Conservation (phyloP, 768 basidiomycete genomes). For the Naganishia randhawae region DNA sequence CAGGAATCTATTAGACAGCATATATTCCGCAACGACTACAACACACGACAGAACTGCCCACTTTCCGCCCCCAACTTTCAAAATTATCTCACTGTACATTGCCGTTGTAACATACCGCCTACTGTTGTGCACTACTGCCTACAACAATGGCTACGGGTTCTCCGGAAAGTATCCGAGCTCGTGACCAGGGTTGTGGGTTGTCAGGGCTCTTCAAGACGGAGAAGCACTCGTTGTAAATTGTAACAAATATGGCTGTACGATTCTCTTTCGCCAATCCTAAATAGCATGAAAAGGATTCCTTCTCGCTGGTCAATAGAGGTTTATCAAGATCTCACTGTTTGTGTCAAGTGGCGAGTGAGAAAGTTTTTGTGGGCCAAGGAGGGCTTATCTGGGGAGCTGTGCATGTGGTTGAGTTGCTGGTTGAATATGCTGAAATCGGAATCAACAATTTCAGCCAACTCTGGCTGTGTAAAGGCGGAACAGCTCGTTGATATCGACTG, state of each 20-base stretch:
- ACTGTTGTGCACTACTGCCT: not conserved
- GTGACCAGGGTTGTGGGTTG: not conserved
- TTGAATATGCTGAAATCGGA: too few species aligned
- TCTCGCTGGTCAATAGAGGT: too few species aligned
- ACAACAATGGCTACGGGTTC: not conserved
- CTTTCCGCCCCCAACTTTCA: not conserved
- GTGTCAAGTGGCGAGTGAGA: too few species aligned
- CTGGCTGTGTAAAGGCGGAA: too few species aligned
- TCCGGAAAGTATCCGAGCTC: not conserved
- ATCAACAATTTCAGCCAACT: too few species aligned
- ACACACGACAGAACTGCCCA: not conserved
- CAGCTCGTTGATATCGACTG: too few species aligned
- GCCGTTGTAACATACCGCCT: not conserved
- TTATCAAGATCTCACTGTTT: too few species aligned
- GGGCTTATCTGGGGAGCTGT: too few species aligned
- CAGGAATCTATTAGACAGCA: not conserved
- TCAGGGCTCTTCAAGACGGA: not conserved
- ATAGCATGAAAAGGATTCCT: not conserved
- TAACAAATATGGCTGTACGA: not conserved
- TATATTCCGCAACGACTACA: not conserved
- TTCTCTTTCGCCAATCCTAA: not conserved
- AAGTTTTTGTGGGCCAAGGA: too few species aligned
- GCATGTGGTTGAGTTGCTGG: too few species aligned
- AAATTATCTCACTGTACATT: not conserved
- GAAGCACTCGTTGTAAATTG: slow-evolving; percentile 1